Percentiles rank a stretch among this genome's conserved stretches.
Conservation (phyloP, 106 monocot genomes). For the Xerophyta viscosa region DNA sequence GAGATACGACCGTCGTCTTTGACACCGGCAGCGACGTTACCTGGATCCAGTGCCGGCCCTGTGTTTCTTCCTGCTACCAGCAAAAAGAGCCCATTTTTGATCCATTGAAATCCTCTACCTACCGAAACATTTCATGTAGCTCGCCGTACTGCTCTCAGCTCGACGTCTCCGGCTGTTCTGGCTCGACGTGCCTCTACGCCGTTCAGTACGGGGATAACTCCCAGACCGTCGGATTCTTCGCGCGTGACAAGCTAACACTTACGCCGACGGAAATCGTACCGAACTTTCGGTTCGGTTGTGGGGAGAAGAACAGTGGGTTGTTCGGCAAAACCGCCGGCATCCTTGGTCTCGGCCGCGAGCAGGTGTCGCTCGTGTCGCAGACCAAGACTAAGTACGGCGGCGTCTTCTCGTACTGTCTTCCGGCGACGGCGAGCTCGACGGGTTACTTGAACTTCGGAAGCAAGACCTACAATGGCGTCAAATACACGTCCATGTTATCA, state of each 20-base stretch:
- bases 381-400: constrained; percentile 16
- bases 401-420: constrained; percentile 47
- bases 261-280: constrained; percentile 9
- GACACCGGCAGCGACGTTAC: constrained; percentile 30
- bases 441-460: constrained; percentile 32
- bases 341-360: constrained; percentile 27
- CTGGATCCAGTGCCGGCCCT: constrained; percentile 14
- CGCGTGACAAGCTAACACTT: constrained; percentile 14
- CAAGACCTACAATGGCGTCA: background rate
- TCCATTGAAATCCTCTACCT: constrained; percentile 21
- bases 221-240: constrained; percentile 2
- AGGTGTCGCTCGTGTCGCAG: constrained; percentile 26
- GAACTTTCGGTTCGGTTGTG: constrained; percentile 37
- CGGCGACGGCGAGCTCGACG: constrained; percentile 15
- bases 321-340: constrained; percentile 26
- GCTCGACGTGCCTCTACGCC: constrained; percentile 5
- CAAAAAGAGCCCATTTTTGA: constrained; percentile 23
- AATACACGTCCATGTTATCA: constrained; percentile 29
- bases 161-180: background rate
- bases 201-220: constrained; percentile 26
- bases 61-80: constrained; percentile 7
- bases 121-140: constrained; percentile 21
- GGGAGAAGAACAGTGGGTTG: constrained; percentile 15
- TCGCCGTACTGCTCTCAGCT: constrained; percentile 14
- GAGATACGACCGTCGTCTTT: constrained; percentile 5